Evolutionary conservation across 208 protist species (phyloP).

Genomic region (Kentomonas sorsogonicus): DNA sequence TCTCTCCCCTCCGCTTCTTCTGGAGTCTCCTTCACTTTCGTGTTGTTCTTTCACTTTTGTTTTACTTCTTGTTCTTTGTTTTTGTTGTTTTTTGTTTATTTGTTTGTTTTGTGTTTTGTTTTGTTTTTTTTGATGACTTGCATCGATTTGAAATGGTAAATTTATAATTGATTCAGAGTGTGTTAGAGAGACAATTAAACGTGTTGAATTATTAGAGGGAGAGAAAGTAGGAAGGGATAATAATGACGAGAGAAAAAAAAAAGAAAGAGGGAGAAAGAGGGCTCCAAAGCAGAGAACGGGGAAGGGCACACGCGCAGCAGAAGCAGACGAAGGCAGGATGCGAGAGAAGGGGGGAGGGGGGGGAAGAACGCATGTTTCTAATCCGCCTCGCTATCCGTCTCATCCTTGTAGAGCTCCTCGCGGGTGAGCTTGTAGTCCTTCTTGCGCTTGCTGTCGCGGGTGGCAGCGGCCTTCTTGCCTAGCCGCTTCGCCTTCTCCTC

Average conservation of each 20-base stretch:
- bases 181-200: too few relatives aligned
- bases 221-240: too few relatives aligned
- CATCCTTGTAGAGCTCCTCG: conserved; percentile 62
- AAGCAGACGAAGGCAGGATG: background rate
- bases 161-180: too few relatives aligned
- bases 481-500: conserved; percentile 21
- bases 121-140: too few relatives aligned
- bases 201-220: too few relatives aligned
- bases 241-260: background rate
- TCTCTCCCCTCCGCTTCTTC: too few relatives aligned
- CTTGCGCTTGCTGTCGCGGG: conserved; percentile 76
- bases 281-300: too few relatives aligned
- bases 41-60: background rate
- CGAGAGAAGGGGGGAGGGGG: background rate
- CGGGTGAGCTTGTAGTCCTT: conserved; percentile 80
- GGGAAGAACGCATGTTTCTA: background rate
- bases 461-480: conserved; percentile 40
- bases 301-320: background rate
- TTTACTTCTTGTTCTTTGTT: background rate
- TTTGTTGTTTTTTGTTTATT: background rate
- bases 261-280: background rate
- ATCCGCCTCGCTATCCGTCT: background rate
- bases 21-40: background rate
- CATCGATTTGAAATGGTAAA: too few relatives aligned
- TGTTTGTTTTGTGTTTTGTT: background rate